Base-by-base conservation (phyloP, 2,329 filamentous ascomycete genomes). In the Mariannaea sp. region DNA sequence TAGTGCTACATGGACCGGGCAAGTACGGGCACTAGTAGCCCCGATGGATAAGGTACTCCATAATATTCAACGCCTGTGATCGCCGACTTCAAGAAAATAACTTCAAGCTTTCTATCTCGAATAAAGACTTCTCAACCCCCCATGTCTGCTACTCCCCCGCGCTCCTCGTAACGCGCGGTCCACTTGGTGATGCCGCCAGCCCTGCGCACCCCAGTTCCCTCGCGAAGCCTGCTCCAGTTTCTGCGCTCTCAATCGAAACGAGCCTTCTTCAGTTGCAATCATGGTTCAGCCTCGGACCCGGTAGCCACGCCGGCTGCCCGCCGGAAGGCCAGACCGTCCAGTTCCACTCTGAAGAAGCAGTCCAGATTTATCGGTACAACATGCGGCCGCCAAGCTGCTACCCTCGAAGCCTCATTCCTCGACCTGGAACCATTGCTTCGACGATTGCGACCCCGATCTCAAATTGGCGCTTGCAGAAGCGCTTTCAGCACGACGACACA, bases 181-280 rank as follows among this genome's bases (percentile, higher is more conserved):
- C 47, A 29, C 39, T 39, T 22, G 60, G 73, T 66, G 57, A 83
- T 82, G 77, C 75, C 75, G 59, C 71, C 73, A 55, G 67, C 71
- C 59, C 63, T 77, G 64, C 73, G 70, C 58, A 57, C 69, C 33
- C 74, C 76, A 42, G 80, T 78, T 45, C 82, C 82, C 20, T 84
- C 81, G 45, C 72, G 72, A 60, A 75, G 71, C 53, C 81, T 93
- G 16, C 77, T 94, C 58, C 85, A 85, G 61, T 93, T 90, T 70
- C 79, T 94, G 58, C 85, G 84, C 61, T 82, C 78, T 48, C 89
- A 92, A 70, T 84, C 88, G 59, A 81, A 88, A 62, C 77, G 77
- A 49, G 67, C 81, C 57, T 80, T 83, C 64, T 79, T 81, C 70
- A 75, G 68, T 49, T 68, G 74, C 71, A 75, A 69, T 44, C 68